phyloP scores from a whole-genome alignment of 2,329 filamentous ascomycete species.

The Paecilomyces sp. region DNA sequence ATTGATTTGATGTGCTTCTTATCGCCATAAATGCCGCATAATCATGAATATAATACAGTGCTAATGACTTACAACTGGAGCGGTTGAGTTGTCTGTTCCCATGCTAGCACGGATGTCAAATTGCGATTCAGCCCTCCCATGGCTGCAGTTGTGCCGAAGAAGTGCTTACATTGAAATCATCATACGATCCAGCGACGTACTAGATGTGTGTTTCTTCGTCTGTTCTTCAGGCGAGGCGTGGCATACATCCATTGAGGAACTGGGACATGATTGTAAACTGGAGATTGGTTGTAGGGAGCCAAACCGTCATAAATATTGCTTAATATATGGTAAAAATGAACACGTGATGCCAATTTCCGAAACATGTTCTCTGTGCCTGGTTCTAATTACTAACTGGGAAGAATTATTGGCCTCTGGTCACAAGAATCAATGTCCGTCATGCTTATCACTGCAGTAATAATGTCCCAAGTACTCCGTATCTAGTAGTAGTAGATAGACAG shows the following conservation, averaged over 20 bases:
- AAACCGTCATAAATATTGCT: too few species aligned
- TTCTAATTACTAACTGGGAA: too few species aligned
- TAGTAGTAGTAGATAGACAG: too few species aligned
- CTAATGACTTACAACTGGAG: not conserved
- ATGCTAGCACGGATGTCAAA: slow-evolving; percentile 96
- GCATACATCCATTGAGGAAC: slow-evolving; percentile 39
- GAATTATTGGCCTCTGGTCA: too few species aligned
- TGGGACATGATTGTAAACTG: slow-evolving; percentile 23
- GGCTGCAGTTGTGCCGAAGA: slow-evolving; percentile 96
- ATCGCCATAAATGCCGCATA: not conserved
- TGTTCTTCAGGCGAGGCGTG: slow-evolving; percentile 21
- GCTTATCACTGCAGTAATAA: too few species aligned
- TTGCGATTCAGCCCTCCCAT: slow-evolving; percentile 79
- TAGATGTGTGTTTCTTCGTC: slow-evolving; percentile 32
- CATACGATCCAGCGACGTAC: slow-evolving; percentile 31
- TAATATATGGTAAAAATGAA: too few species aligned
- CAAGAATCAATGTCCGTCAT: too few species aligned
- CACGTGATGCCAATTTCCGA: too few species aligned
- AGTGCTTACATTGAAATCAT: slow-evolving; percentile 71
- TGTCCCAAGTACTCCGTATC: too few species aligned
- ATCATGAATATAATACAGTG: not conserved
- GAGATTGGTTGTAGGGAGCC: too few species aligned
- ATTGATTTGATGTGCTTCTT: not conserved
- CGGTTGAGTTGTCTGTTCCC: not conserved
- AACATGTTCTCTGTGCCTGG: too few species aligned